Evolutionary conservation across 345 rosid genomes (phyloP), one percentile per base, ranked within the genome.

Genomic region (Eucalyptus tenuipes): DNA sequence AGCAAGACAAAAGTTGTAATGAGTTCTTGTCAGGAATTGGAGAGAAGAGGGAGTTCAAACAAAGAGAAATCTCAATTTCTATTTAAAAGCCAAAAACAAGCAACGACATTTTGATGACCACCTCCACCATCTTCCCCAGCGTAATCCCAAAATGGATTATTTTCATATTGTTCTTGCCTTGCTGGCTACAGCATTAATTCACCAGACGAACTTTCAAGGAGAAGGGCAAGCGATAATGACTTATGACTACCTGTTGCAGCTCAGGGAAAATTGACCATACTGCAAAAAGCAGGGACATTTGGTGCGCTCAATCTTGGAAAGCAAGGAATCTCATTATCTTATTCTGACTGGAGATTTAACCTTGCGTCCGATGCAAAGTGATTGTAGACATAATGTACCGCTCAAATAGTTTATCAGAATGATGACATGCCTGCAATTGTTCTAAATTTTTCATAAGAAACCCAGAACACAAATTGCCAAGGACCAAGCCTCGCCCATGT

Each of bases 401-500:
- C 82, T 37, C 47, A 37, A 75, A 61, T 12, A 37, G 44, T 75
- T 75, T 40, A 75, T 95, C 93, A 97, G 91, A 96, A 97, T 89
- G 98, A 95, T 90, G 99, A 93, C 49, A 96, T 90, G 15, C 96
- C 97, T 6, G 95, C 95, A 88, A 92, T 89, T 71, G 91, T 92
- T 88, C 98, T 93, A 45, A 95, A 90, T 90, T 93, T 95, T 94
- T 97, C 99, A 11, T 97, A 97, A 7, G 98, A 94, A 52, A 96
- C 98, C 99, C 98, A 97, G 92, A 97, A 96, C 91, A 95, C 95
- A 33, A 96, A 97, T 88, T 97, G 99, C 98, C 97, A 97, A 9
- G 99, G 98, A 88, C 99, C 99, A 87, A 97, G 98, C 91, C 98
- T 95, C 37, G 97, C 97, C 99, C 98, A 96, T 31, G 97, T 96